Conservation (phyloP, 1,284 basidiomycete genomes). For the Melampsora occidentalis region DNA sequence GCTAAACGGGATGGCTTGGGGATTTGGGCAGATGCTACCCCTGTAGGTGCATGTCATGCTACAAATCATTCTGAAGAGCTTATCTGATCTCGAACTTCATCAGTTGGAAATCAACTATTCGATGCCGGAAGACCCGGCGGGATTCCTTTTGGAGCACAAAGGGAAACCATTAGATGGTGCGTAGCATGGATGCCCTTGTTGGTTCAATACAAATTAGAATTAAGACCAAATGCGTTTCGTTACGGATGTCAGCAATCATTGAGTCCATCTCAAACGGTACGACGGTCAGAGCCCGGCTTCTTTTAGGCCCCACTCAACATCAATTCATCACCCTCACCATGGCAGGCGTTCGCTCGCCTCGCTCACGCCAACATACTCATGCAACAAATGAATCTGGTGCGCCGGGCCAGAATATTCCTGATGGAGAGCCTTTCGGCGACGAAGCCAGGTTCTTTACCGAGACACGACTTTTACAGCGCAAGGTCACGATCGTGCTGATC, state of each 20-base stretch:
- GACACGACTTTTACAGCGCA: slow-evolving; percentile 81
- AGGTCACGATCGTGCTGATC: slow-evolving; percentile 79
- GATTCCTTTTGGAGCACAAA: slow-evolving; percentile 86
- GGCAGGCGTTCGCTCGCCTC: slow-evolving; percentile 79
- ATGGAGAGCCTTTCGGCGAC: slow-evolving; percentile 51
- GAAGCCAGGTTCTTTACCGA: slow-evolving; percentile 94
- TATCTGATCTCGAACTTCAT: not conserved
- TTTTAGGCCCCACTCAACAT: slow-evolving; percentile 82
- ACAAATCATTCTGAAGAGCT: not conserved
- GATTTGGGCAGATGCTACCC: slow-evolving; percentile 74
- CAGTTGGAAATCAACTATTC: slow-evolving; percentile 67
- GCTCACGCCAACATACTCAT: slow-evolving; percentile 68
- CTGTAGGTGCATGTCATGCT: slow-evolving; percentile 12
- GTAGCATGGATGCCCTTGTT: slow-evolving; percentile 44
- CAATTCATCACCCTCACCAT: slow-evolving; percentile 78
- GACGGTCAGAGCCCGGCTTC: slow-evolving; percentile 79
- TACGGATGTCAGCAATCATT: slow-evolving; percentile 66
- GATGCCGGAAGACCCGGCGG: slow-evolving; percentile 85
- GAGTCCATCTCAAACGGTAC: slow-evolving; percentile 92
- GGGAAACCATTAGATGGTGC: slow-evolving; percentile 80
- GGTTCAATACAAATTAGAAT: not conserved
- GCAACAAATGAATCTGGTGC: slow-evolving; percentile 57
- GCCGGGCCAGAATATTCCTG: slow-evolving; percentile 37
- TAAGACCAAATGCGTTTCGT: not conserved
- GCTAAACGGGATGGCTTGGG: slow-evolving; percentile 75